These are phyloP conservation scores for Tothia fuscella DNA, from an alignment of 2,329 filamentous ascomycete species.

Conservation along the genomic window DNA sequence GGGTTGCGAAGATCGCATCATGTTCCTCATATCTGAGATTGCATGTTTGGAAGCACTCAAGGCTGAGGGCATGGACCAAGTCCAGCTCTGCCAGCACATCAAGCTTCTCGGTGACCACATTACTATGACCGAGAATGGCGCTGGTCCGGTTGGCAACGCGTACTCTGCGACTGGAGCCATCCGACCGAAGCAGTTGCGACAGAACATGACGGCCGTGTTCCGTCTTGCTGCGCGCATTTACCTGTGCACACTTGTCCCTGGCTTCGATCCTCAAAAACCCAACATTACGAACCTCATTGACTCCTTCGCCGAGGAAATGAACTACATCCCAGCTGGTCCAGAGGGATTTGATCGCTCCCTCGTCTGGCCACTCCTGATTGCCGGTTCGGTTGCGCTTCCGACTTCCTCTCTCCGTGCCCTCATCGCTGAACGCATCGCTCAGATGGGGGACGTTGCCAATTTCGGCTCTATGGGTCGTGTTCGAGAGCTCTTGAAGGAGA, in stretches of 20 bases:
- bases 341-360: conserved; percentile 81
- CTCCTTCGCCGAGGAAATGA: conserved; percentile 63
- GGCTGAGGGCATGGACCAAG: conserved; percentile 67
- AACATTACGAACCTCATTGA: conserved; percentile 68
- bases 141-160: conserved; percentile 35
- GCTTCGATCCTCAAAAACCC: conserved; percentile 62
- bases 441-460: conserved; percentile 64
- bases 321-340: conserved; percentile 69
- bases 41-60: conserved; percentile 89
- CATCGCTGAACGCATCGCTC: conserved; percentile 61
- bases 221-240: conserved; percentile 88
- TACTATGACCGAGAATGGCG: conserved; percentile 60
- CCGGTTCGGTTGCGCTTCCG: conserved; percentile 64
- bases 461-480: conserved; percentile 82
- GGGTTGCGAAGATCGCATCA: conserved; percentile 93
- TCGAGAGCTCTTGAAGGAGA: conserved; percentile 63
- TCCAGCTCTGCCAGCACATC: conserved; percentile 79
- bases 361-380: conserved; percentile 85
- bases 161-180: conserved; percentile 56
- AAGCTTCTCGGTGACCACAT: conserved; percentile 80
- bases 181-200: conserved; percentile 69
- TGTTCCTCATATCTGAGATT: conserved; percentile 97
- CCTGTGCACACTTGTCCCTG: conserved; percentile 88
- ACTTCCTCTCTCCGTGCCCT: conserved; percentile 64
- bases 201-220: conserved; percentile 84